Base-by-base conservation (phyloP, 2,329 filamentous ascomycete genomes). In the Coleophoma crateriformis region DNA sequence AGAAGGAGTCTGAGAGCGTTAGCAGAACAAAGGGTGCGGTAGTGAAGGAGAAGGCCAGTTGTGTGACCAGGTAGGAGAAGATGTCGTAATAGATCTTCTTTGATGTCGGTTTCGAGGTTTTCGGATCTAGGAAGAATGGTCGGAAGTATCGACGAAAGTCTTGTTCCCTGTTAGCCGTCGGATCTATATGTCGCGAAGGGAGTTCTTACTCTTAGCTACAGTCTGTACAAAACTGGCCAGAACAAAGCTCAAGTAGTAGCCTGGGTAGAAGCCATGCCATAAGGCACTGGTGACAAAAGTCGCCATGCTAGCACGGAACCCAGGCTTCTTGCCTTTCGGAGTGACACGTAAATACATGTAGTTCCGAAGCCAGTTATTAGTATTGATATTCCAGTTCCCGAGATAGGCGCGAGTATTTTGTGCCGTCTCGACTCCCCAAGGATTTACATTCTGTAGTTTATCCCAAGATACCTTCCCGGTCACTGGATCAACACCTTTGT, bases 251-350 rank as follows among this genome's bases (percentile, higher is more conserved):
- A 99, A 71, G 67, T 97, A 97, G 69, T 99, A 99, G 6, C 94
- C 94, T 0, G 94, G 92, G 59, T 95, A 95, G 70, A 99, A 99
- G 32, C 94, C 94, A 64, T 99, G 94, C 94, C 94, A 99, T 58
- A 97, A 85, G 3, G 94, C 92, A 63, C 90, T 96, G 17, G 94
- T 97, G 7, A 84, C 81, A 66, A 99, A 99, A 0, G 94, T 99
- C 33, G 90, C 90, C 73, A 99, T 73, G 62, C 88, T 97, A 46
- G 94, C 94, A 51, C 91, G 80, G 73, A 99, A 99, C 1, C 94
- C 94, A 10, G 94, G 94, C 68, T 97, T 99, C 75, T 90, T 94
- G 48, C 94, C 94, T 59, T 88, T 87, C 0, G 94, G 94, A 0
- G 94, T 99, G 3, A 99, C 94, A 20, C 94, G 85, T 44, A 99